phyloP scores from a whole-genome alignment of 2,329 filamentous ascomycete species.

The Cryphonectria nitschkei region DNA sequence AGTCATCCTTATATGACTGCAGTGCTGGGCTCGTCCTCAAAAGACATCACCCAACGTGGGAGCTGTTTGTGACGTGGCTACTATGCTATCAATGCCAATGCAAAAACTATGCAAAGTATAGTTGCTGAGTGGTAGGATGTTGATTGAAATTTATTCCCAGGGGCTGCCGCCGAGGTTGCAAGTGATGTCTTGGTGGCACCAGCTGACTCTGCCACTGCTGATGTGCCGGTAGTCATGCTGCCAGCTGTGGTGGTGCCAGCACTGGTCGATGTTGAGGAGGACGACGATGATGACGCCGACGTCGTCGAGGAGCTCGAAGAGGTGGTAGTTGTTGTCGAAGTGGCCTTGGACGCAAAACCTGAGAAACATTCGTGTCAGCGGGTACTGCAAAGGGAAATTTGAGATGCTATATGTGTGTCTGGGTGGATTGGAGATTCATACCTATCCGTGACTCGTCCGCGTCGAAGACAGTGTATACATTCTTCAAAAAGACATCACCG shows the following conservation, averaged over 20 bases:
- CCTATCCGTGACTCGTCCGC: slow-evolving; percentile 69
- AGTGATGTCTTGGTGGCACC: slow-evolving; percentile 33
- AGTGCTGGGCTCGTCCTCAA: background rate
- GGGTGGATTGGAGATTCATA: slow-evolving; percentile 37
- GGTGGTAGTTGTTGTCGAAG: slow-evolving; percentile 32
- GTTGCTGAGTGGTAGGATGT: slow-evolving; percentile 22
- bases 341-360: slow-evolving; percentile 45
- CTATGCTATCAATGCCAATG: slow-evolving; percentile 33
- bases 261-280: slow-evolving; percentile 9
- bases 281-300: slow-evolving; percentile 8
- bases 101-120: slow-evolving; percentile 33
- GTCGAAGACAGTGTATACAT: slow-evolving; percentile 87
- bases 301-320: slow-evolving; percentile 19
- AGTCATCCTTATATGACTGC: slow-evolving; percentile 1
- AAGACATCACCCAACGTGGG: background rate
- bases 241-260: slow-evolving; percentile 21
- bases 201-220: slow-evolving; percentile 33
- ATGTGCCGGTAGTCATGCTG: slow-evolving; percentile 22
- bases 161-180: slow-evolving; percentile 32
- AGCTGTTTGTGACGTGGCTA: background rate
- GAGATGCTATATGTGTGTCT: too few species aligned
- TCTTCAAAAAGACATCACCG: slow-evolving; percentile 85
- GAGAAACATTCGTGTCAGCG: slow-evolving; percentile 19
- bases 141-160: slow-evolving; percentile 29
- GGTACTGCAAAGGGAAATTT: background rate